Conservation (phyloP, 768 basidiomycete genomes). For the Polyporus arcularius region DNA sequence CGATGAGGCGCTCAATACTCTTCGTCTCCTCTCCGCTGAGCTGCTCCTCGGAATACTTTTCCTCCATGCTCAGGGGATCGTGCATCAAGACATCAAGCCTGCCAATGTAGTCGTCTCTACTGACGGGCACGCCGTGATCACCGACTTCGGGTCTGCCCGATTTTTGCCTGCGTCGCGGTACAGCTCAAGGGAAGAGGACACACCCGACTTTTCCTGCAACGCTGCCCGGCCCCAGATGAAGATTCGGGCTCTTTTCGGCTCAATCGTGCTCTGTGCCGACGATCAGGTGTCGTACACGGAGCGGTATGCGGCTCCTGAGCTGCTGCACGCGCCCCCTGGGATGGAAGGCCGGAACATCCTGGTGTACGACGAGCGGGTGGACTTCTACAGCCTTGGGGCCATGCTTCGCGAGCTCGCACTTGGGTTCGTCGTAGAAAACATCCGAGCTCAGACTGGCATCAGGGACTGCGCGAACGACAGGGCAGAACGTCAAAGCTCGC, state of each 20-base stretch:
- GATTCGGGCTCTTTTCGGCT: not conserved
- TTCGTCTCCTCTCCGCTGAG: conserved; percentile 18
- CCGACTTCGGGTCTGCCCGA: conserved; percentile 16
- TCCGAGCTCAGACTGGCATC: not conserved
- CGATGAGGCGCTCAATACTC: conserved; percentile 2
- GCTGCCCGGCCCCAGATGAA: not conserved
- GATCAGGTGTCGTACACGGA: conserved; percentile 21
- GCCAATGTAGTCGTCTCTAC: conserved; percentile 18
- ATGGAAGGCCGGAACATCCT: conserved; percentile 2
- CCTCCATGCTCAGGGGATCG: conserved; percentile 15
- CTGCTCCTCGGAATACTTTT: conserved; percentile 12
- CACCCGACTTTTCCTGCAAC: not conserved
- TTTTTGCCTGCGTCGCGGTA: conserved; percentile 1
- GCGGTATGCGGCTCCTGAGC: conserved; percentile 22
- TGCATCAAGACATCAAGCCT: conserved; percentile 23
- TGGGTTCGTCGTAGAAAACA: not conserved
- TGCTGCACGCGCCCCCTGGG: conserved; percentile 4
- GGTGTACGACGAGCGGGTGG: conserved; percentile 21
- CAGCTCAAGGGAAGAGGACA: not conserved
- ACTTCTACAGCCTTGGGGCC: conserved; percentile 19
- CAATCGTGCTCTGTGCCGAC: conserved; percentile 12
- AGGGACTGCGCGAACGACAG: conserved; percentile 16
- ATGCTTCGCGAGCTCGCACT: conserved; percentile 19
- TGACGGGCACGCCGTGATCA: conserved; percentile 16
- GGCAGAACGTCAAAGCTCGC: not conserved